These are phyloP conservation scores for Phytopythium boreale DNA, from an alignment of 352 stramenopile species.

Conservation along the genomic window DNA sequence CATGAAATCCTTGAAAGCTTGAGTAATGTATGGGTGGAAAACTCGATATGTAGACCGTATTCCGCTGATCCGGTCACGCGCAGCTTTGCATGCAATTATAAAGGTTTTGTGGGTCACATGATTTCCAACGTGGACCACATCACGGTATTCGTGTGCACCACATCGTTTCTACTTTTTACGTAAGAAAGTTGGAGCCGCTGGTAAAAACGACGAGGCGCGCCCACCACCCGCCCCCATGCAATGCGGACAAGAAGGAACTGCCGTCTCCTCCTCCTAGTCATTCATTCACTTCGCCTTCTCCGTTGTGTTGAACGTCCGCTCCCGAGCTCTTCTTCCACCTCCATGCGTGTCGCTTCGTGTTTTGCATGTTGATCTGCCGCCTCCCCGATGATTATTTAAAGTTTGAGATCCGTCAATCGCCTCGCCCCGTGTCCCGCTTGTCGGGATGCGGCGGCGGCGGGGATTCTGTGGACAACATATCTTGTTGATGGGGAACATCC, in stretches of 20 bases:
- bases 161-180: neutral
- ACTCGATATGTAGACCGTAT: conserved; percentile 13
- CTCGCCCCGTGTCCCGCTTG: conserved; percentile 16
- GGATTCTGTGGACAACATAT: conserved; percentile 68
- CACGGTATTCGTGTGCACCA: neutral
- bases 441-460: neutral
- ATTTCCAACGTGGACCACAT: neutral
- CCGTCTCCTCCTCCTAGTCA: neutral
- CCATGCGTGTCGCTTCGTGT: neutral
- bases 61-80: conserved; percentile 15
- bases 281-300: neutral
- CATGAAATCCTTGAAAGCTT: no score
- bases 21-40: conserved; percentile 7
- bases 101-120: conserved; percentile 1
- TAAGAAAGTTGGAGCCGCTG: neutral
- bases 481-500: conserved; percentile 61
- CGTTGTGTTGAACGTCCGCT: neutral
- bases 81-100: neutral
- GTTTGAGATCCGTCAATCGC: conserved; percentile 84
- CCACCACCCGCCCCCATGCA: neutral
- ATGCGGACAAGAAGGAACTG: neutral
- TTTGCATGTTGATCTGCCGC: conserved; percentile 3
- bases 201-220: neutral
- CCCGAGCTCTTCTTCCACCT: neutral
- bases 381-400: conserved; percentile 80